phyloP scores from a whole-genome alignment of 1,284 basidiomycete genomes.

The Malassezia vespertilionis region DNA sequence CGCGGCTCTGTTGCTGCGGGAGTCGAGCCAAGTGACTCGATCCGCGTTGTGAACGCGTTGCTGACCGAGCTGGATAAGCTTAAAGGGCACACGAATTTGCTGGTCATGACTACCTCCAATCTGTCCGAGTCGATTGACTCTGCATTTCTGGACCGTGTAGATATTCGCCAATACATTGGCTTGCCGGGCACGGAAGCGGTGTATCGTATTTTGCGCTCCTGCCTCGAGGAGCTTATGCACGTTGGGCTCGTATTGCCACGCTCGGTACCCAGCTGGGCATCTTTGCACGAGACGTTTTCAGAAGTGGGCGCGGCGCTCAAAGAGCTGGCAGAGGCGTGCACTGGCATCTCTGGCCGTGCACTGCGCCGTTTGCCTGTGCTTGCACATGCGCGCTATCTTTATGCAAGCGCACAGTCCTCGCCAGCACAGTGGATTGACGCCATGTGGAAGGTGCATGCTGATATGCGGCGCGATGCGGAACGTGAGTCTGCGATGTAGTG shows the following conservation, averaged over 20 bases:
- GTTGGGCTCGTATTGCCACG: constrained; percentile 58
- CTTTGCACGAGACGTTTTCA: neutral
- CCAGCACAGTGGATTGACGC: constrained; percentile 8
- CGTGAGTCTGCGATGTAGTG: neutral
- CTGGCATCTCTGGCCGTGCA: constrained; percentile 79
- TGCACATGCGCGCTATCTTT: constrained; percentile 65
- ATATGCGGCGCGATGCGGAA: constrained; percentile 1
- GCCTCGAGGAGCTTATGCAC: constrained; percentile 65
- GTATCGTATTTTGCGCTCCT: constrained; percentile 81
- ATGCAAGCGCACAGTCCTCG: neutral
- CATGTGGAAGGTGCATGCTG: constrained; percentile 1
- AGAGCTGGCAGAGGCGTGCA: constrained; percentile 60
- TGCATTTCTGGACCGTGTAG: constrained; percentile 91
- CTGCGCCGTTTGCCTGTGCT: constrained; percentile 80
- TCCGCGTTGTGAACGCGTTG: constrained; percentile 90
- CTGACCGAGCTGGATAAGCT: constrained; percentile 94
- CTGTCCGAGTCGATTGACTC: constrained; percentile 85
- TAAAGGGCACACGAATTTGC: constrained; percentile 78
- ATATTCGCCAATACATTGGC: constrained; percentile 89
- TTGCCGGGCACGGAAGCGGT: constrained; percentile 78
- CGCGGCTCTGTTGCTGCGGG: constrained; percentile 85
- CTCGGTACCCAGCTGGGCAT: too few species aligned
- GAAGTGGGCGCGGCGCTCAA: constrained; percentile 50
- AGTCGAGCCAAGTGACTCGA: constrained; percentile 87
- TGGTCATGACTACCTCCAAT: constrained; percentile 95